These are phyloP conservation scores for Aspergillus udagawae DNA, from an alignment of 2,329 filamentous ascomycete genomes.

Conservation along the genomic window DNA sequence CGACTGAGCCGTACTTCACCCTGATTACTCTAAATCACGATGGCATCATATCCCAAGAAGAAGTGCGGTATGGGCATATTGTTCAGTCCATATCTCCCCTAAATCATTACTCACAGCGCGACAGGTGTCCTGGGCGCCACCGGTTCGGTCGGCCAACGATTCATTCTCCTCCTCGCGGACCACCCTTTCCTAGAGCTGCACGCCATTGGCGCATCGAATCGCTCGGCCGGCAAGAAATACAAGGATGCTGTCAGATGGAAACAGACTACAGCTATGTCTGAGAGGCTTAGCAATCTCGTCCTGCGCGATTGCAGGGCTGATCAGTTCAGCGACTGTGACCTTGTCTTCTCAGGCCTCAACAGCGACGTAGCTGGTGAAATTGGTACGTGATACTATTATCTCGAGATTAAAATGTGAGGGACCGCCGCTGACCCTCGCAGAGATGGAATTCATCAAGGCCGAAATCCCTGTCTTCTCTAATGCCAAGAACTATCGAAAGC, in stretches of 20 bases:
- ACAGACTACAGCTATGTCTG: conserved; percentile 77
- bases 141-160: conserved; percentile 90
- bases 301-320: conserved; percentile 80
- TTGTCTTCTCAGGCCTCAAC: conserved; percentile 91
- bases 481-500: conserved; percentile 92
- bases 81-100: conserved; percentile 13
- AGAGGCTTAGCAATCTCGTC: conserved; percentile 70
- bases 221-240: conserved; percentile 90
- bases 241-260: conserved; percentile 94
- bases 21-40: conserved; percentile 15
- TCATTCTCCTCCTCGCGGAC: conserved; percentile 83
- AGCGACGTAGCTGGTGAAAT: conserved; percentile 88
- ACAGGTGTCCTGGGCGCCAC: conserved; percentile 80
- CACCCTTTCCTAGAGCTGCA: conserved; percentile 85
- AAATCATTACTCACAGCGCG: not conserved
- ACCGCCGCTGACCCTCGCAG: conserved; percentile 43
- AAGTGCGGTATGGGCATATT: conserved; percentile 34
- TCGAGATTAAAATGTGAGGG: not conserved
- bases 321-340: conserved; percentile 83
- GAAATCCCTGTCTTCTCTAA: conserved; percentile 94
- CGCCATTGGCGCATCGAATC: conserved; percentile 82
- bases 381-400: conserved; percentile 53
- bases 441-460: conserved; percentile 84
- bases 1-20: not conserved
- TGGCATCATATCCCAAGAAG: conserved; percentile 35